Base-by-base conservation (phyloP, 495 filamentous ascomycete genomes). In the Parachaetomium inaequale region DNA sequence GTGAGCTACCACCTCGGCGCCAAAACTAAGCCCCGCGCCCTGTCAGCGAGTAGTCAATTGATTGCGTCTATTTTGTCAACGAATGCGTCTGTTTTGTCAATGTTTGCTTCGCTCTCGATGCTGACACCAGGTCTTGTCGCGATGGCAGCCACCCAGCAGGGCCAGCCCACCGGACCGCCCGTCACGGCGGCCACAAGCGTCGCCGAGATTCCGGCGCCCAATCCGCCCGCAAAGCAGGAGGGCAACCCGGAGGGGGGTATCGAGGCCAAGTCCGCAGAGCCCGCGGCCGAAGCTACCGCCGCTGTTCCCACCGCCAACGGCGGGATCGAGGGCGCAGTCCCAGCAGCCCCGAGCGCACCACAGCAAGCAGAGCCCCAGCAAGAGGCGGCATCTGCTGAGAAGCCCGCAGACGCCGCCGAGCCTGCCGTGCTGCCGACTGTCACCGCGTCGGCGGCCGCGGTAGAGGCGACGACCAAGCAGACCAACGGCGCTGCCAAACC, bases 1-100 rank as follows among this genome's bases (percentile, higher is more conserved):
- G 78, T 80, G 71, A 69, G 71, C 54, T 57, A 17, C 52, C 11
- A 31, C 42, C 36, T 28, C 17, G 26, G 25, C 38, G 26, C 25
- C n/a, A 4, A 23, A 36, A 15, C 5, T 25, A 23, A 29, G 32
- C 3, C 15, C 51, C 21, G 14, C 19, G 29, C 23, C 53, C 40
- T 47, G n/a, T n/a, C n/a, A n/a, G n/a, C n/a, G n/a, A n/a, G n/a
- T n/a, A n/a, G n/a, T 57, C 23, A 23, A 25, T 23, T 36, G 3
- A 26, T 34, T 7, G 34, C 40, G 42, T 11, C 42, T 1, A 3
- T 58, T 14, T n/a, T 38, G 26, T 12, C 28, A 8, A 7, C 8
- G 8, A 23, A 7, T 17, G 52, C 1, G 23, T 19, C 17, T 14
- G 15, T n/a, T 36, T 36, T 36, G 10, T 36, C 2, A 25, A 4